Percentiles rank a stretch among this genome's conserved stretches.
phyloP scores from a whole-genome alignment of 139 green algal genomes.

The Chlamydomonas sphaeroides region DNA sequence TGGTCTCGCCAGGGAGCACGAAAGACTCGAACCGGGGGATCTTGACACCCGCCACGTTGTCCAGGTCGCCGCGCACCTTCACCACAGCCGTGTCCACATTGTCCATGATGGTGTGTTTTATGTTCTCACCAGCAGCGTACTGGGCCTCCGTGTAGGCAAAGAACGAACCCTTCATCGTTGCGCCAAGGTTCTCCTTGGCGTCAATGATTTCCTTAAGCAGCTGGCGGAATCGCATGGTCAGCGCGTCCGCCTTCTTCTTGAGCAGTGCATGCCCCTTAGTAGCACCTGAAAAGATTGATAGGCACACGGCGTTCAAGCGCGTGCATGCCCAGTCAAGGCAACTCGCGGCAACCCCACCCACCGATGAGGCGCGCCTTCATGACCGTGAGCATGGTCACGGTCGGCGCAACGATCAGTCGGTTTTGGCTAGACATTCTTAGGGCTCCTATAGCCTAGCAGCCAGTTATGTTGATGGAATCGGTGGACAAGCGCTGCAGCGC shows the following conservation, averaged over 20 bases:
- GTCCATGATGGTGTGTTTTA: conserved; percentile 96
- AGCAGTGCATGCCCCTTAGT: conserved; percentile 94
- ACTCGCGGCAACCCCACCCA: no score
- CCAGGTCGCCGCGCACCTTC: conserved; percentile 62
- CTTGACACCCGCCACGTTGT: conserved; percentile 99
- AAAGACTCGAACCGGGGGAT: conserved; percentile 91
- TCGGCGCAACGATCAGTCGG: conserved; percentile 79
- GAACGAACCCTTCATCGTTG: conserved; percentile 89
- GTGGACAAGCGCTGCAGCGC: no score
- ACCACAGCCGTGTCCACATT: conserved; percentile 64
- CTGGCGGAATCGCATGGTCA: conserved; percentile 86
- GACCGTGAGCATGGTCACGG: conserved; percentile 89
- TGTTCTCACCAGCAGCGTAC: conserved; percentile 92
- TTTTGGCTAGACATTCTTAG: conserved; percentile 59
- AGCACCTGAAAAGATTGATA: no score
- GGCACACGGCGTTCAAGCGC: no score
- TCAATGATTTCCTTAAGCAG: conserved; percentile 93
- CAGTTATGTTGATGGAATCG: no score
- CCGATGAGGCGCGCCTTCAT: conserved; percentile 89
- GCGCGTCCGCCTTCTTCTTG: conserved; percentile 99
- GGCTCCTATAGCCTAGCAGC: no score
- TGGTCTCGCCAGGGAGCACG: conserved; percentile 73
- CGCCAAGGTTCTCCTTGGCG: conserved; percentile 86
- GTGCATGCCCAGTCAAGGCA: no score
- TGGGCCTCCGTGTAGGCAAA: conserved; percentile 96